Base-by-base conservation (phyloP, 2,329 filamentous ascomycete species). In the Aspergillus felis region DNA sequence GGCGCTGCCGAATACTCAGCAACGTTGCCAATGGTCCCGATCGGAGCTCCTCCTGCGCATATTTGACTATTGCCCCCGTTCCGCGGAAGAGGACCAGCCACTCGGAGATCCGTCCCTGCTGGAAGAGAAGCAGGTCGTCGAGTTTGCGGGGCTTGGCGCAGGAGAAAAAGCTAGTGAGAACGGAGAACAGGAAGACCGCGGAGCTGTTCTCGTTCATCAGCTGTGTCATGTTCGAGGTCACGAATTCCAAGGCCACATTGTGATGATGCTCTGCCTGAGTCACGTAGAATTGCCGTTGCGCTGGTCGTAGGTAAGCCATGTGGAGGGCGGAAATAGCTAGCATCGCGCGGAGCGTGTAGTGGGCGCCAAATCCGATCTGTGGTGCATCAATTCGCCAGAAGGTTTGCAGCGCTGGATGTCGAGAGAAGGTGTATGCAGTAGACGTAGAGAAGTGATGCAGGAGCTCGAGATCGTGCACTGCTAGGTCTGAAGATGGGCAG, bases 361-460 rank as follows among this genome's bases (percentile, higher is more conserved):
- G 76, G 56, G 75, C 76, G 1, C 69, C 60, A 29, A 83, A 77
- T 2, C 76, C 81, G 25, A 81, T 65, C n/a, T 76, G 73, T 10
- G 81, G 77, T 3, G 79, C 76, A 53, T 77, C 78, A 7, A 79
- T 71, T 6, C 76, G 75, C 77, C 79, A 83, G 29, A 82, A 74
- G 35, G 74, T 71, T 44, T 77, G 76, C 3, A 81, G 60, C 6
- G 68, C 61, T 0, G 76, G 69, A 41, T 79, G 74, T 6, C 68
- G 69, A 4, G 76, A 76, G 3, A 84, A 67, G 0, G 81, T 82
- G n/a, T 74, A 69, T 53, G 75, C 76, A 0, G 82, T 84, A 9
- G 76, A 77, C 0, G 76, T 79, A 48, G 75, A 77, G 60, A 76
- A 84, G 67, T 84, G 80, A 63, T 84, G 80, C 6, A 84, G 71